Conservation (phyloP, 768 basidiomycete species). For the Lactifluus hygrophoroides region DNA sequence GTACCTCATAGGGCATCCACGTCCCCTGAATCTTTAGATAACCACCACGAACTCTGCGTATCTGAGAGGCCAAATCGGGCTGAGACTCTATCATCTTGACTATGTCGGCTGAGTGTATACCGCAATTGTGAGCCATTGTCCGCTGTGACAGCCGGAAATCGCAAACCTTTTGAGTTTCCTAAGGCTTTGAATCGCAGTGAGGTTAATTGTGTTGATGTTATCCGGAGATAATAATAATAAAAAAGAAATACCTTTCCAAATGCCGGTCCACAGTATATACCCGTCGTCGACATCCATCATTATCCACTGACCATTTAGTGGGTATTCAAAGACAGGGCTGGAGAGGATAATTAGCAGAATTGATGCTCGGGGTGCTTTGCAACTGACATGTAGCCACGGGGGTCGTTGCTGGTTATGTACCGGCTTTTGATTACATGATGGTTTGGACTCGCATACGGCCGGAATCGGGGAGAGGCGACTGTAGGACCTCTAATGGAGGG, state of each 20-base stretch:
- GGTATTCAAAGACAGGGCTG: constrained; percentile 84
- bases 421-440: constrained; percentile 81
- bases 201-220: too few relatives aligned
- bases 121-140: constrained; percentile 3
- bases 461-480: constrained; percentile 33
- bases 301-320: constrained; percentile 84
- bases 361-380: not conserved
- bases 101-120: constrained; percentile 58
- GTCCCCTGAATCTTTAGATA: constrained; percentile 91
- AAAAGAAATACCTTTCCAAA: constrained; percentile 96
- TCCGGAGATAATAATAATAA: too few relatives aligned
- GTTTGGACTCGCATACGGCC: constrained; percentile 65
- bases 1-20: constrained; percentile 88
- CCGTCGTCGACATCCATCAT: constrained; percentile 96
- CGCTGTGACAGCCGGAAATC: not conserved
- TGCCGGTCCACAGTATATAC: constrained; percentile 87
- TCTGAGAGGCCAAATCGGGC: constrained; percentile 73
- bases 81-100: constrained; percentile 91
- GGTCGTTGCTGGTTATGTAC: constrained; percentile 86
- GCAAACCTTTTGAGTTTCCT: constrained; percentile 77
- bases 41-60: constrained; percentile 78
- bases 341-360: constrained; percentile 8
- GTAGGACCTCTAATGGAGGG: constrained; percentile 25
- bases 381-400: constrained; percentile 78
- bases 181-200: constrained; percentile 41